phyloP scores from a whole-genome alignment of 257 asterid species.

The Cruciata laevipes region DNA sequence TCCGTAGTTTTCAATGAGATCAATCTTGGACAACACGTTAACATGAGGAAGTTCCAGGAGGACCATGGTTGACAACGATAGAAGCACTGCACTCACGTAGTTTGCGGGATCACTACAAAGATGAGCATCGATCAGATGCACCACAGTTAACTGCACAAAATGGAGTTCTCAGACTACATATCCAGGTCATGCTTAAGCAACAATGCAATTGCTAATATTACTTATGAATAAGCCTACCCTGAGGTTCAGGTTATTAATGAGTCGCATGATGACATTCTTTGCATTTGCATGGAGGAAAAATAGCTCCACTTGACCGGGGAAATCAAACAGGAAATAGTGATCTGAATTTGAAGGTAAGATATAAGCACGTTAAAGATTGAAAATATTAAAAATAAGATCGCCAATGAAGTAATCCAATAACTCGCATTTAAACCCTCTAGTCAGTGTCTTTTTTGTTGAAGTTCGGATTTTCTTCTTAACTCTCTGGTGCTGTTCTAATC shows the following conservation, averaged over 20 bases:
- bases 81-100: slow-evolving; percentile 84
- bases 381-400: not conserved
- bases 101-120: slow-evolving; percentile 98
- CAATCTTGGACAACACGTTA: slow-evolving; percentile 92
- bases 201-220: not conserved
- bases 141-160: slow-evolving; percentile 75
- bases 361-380: not conserved
- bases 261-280: slow-evolving; percentile 67
- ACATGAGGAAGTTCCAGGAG: slow-evolving; percentile 96
- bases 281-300: slow-evolving; percentile 88
- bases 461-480: no score
- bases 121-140: slow-evolving; percentile 94
- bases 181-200: slow-evolving; percentile 8
- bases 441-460: not conserved
- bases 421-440: not conserved
- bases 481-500: not conserved
- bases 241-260: slow-evolving; percentile 75
- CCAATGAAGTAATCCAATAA: not conserved
- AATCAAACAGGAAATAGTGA: slow-evolving; percentile 91
- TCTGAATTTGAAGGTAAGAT: slow-evolving; percentile 40
- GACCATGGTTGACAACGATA: slow-evolving; percentile 87
- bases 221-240: slow-evolving; percentile 49
- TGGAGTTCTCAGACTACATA: not conserved
- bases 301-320: slow-evolving; percentile 98
- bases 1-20: slow-evolving; percentile 89